These are phyloP conservation scores for Talaromyces marneffei DNA, from an alignment of 2,329 filamentous ascomycete genomes.

Conservation along the genomic window DNA sequence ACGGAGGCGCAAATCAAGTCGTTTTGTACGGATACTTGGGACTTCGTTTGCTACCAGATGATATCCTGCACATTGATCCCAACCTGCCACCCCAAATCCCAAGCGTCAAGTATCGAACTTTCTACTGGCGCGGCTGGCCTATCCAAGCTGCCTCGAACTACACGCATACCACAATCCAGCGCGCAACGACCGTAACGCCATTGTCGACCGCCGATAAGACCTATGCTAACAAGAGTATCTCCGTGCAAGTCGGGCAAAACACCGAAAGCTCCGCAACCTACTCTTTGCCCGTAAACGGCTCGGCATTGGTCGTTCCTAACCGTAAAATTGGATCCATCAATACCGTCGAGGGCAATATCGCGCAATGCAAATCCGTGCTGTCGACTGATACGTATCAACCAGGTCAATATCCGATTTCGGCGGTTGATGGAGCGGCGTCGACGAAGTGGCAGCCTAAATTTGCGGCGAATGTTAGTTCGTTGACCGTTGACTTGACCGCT, in stretches of 20 bases:
- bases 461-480: constrained; percentile 46
- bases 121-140: constrained; percentile 62
- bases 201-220: constrained; percentile 50
- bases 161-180: constrained; percentile 59
- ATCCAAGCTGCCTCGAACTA: constrained; percentile 57
- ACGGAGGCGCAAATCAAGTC: constrained; percentile 64
- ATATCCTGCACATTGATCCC: constrained; percentile 57
- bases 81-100: constrained; percentile 61
- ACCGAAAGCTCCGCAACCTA: constrained; percentile 38
- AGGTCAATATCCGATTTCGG: constrained; percentile 64
- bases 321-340: constrained; percentile 50
- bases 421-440: constrained; percentile 59
- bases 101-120: constrained; percentile 54
- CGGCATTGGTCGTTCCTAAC: constrained; percentile 51
- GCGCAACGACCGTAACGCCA: constrained; percentile 40
- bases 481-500: constrained; percentile 52
- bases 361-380: constrained; percentile 56
- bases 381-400: constrained; percentile 48
- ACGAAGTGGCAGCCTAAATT: constrained; percentile 61
- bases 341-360: constrained; percentile 55
- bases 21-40: constrained; percentile 63
- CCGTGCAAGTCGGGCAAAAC: constrained; percentile 51
- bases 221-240: constrained; percentile 52
- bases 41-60: constrained; percentile 54
- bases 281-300: constrained; percentile 44